phyloP scores from a whole-genome alignment of 148 eudicot genomes.

The Selenicereus undatus region DNA sequence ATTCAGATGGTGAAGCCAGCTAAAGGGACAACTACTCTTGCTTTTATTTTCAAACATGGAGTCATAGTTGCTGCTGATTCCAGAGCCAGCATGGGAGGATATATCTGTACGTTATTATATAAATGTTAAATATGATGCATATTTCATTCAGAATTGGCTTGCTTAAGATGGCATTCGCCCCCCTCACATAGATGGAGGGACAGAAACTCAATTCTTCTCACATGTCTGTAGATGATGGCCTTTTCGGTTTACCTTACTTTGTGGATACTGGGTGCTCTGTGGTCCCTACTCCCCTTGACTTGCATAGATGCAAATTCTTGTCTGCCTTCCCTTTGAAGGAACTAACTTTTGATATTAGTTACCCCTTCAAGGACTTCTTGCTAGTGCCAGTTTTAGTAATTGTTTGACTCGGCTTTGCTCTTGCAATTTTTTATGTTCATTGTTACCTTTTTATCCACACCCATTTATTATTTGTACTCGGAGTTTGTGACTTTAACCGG shows the following conservation, averaged over 20 bases:
- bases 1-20: constrained; percentile 94
- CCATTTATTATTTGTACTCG: not conserved
- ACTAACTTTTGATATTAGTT: too few relatives aligned
- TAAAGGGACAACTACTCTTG: constrained; percentile 88
- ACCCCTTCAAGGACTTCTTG: too few relatives aligned
- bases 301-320: not conserved
- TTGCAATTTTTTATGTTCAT: not conserved
- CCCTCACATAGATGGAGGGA: too few relatives aligned
- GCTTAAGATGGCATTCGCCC: too few relatives aligned
- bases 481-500: not conserved
- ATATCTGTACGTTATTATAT: constrained; percentile 59
- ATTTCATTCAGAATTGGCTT: not conserved
- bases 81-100: constrained; percentile 99
- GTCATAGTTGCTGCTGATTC: constrained; percentile 99
- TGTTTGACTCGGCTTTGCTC: not conserved
- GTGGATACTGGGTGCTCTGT: too few relatives aligned
- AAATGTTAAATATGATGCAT: not conserved
- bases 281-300: too few relatives aligned
- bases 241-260: too few relatives aligned
- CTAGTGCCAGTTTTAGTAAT: not conserved
- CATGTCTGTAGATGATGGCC: too few relatives aligned
- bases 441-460: not conserved
- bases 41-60: constrained; percentile 89
- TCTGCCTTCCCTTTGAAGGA: not conserved
- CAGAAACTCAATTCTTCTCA: too few relatives aligned